These are phyloP conservation scores for Fusarium cyanostomum DNA, from an alignment of 2,329 filamentous ascomycete species.

Conservation along the genomic window DNA sequence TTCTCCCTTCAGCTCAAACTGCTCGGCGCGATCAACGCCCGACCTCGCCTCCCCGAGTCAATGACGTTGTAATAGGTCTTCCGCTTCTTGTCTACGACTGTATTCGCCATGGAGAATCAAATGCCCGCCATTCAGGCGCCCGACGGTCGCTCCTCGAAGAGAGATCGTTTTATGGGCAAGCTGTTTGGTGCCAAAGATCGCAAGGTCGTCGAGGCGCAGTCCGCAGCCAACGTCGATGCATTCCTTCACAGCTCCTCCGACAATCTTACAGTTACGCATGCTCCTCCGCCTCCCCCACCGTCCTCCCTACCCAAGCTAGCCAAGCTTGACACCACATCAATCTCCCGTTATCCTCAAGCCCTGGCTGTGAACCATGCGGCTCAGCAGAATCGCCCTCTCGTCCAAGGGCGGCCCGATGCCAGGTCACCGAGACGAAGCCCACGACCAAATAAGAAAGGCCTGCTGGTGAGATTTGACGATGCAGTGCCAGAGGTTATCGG, in stretches of 20 bases:
- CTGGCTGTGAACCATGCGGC: constrained; percentile 55
- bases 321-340: constrained; percentile 64
- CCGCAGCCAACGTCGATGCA: constrained; percentile 62
- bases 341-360: constrained; percentile 65
- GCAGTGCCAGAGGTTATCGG: constrained; percentile 83
- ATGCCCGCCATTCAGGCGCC: constrained; percentile 49
- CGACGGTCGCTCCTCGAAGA: constrained; percentile 55
- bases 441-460: constrained; percentile 67
- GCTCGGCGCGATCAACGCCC: constrained; percentile 31
- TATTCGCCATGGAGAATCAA: constrained; percentile 57
- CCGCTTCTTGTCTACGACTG: constrained; percentile 28
- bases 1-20: constrained; percentile 18
- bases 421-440: constrained; percentile 57
- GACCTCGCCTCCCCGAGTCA: constrained; percentile 35
- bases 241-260: constrained; percentile 68
- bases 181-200: constrained; percentile 62
- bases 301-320: constrained; percentile 60
- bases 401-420: constrained; percentile 51
- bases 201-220: constrained; percentile 49
- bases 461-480: constrained; percentile 79
- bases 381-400: constrained; percentile 57
- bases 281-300: constrained; percentile 55
- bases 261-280: constrained; percentile 62
- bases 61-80: constrained; percentile 43
- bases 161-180: constrained; percentile 70